Evolutionary conservation across 1,284 basidiomycete genomes (phyloP).

Genomic region (Lignosus rhinocerotis): DNA sequence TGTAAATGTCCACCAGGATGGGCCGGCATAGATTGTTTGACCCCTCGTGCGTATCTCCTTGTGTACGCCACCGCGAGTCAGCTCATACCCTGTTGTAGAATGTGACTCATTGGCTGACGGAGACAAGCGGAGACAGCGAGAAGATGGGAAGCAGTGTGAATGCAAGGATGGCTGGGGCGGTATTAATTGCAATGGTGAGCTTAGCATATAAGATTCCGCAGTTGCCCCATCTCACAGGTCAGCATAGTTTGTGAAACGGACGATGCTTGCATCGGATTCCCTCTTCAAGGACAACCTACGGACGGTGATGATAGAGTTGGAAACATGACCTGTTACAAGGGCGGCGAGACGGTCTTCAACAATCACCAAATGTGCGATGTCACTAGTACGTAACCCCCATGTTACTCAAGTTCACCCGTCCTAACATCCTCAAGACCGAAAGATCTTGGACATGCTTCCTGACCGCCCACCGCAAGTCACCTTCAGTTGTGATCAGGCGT

Average conservation of each 20-base stretch:
- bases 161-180: constrained; percentile 95
- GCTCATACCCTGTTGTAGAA: constrained; percentile 43
- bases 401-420: too few relatives aligned
- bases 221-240: not conserved
- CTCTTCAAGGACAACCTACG: constrained; percentile 51
- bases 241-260: constrained; percentile 83
- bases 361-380: constrained; percentile 99
- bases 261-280: constrained; percentile 76
- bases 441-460: constrained; percentile 88
- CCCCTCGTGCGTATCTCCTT: constrained; percentile 59
- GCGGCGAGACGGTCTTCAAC: constrained; percentile 87
- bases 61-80: not conserved
- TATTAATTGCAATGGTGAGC: constrained; percentile 92
- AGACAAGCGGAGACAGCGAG: constrained; percentile 78
- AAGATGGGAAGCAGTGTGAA: constrained; percentile 75
- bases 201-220: not conserved
- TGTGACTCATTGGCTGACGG: constrained; percentile 93
- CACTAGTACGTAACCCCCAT: constrained; percentile 67
- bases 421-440: constrained; percentile 63
- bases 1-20: constrained; percentile 91
- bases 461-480: constrained; percentile 92
- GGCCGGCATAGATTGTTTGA: constrained; percentile 87
- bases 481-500: constrained; percentile 76
- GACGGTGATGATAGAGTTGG: constrained; percentile 46
- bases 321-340: constrained; percentile 94